Base-by-base conservation (phyloP, 352 stramenopile genomes). In the Pythium phragmiticola region DNA sequence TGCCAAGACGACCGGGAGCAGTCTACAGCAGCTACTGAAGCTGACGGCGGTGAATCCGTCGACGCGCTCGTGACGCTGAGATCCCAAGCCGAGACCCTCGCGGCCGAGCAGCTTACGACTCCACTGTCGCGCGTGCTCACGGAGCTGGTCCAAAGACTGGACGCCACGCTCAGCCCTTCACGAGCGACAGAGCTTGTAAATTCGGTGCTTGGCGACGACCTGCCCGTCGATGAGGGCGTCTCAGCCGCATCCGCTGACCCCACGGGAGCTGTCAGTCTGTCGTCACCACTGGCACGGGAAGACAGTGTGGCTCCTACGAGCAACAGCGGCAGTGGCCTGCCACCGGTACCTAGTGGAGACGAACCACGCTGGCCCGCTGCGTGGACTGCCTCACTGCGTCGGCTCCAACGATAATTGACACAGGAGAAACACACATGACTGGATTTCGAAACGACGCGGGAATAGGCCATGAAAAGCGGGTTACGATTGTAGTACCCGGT, bases 131-230 rank as follows among this genome's bases (percentile, higher is more conserved):
- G 26, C 33, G 46, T 55, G 9, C 46, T 64, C 30, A 21, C 13
- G 4, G 46, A 56, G 14, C 57, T 64, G 57, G 47, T 47, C 33
- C 36, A 21, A n/a, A 46, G 57, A 21, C 57, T 64, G 4, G 30
- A 52, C 30, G 30, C 11, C 11, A 13, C 43, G 26, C 26, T 42
- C 37, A 4, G 9, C 7, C 4, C 46, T 9, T 50, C 47, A 7
- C 57, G 26, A 17, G 36, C 46, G 46, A 5, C n/a, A 37, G 57
- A 64, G 49, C 47, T 23, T 34, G 57, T 50, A 46, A 36, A 13
- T 14, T 13, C 34, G n/a, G 45, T 64, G 34, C 56, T 63, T 16
- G 43, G n/a, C 50, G 28, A 60, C 39, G 43, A 39, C n/a, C n/a
- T n/a, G n/a, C n/a, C n/a, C n/a, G n/a, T n/a, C n/a, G n/a, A n/a